Percentiles rank a stretch among this genome's conserved stretches.
Conservation (phyloP, 202 grass and related monocot genomes). For the Alloteropsis angusta region DNA sequence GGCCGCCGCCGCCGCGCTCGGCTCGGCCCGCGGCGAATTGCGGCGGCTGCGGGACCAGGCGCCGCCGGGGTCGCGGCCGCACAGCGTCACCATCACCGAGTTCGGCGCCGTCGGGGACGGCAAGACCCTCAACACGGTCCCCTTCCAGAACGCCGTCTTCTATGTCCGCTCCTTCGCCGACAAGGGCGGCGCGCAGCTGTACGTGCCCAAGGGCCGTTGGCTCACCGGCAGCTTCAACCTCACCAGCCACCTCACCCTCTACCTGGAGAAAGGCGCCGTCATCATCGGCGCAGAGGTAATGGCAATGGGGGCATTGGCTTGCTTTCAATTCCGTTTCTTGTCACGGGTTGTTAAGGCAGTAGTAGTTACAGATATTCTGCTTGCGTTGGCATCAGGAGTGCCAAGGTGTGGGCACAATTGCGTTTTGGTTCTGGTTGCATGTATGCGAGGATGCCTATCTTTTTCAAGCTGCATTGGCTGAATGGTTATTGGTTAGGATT, state of each 20-base stretch:
- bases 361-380: slow-evolving; percentile 21
- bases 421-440: slow-evolving; percentile 27
- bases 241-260: slow-evolving; percentile 80
- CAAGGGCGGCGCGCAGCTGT: slow-evolving; percentile 91
- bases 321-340: slow-evolving; percentile 6
- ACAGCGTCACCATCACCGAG: slow-evolving; percentile 94
- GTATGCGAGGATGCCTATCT: slow-evolving; percentile 21
- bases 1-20: neutral
- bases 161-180: slow-evolving; percentile 82
- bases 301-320: neutral
- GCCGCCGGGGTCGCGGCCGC: slow-evolving; percentile 40
- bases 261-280: slow-evolving; percentile 63
- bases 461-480: slow-evolving; percentile 37
- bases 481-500: slow-evolving; percentile 29
- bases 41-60: slow-evolving; percentile 21
- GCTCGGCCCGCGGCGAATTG: neutral
- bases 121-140: slow-evolving; percentile 62
- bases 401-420: neutral
- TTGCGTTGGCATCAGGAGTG: neutral
- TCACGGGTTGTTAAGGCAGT: slow-evolving; percentile 16
- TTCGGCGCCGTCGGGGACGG: slow-evolving; percentile 93
- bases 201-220: slow-evolving; percentile 85
- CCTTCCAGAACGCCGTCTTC: slow-evolving; percentile 97
- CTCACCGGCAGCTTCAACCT: slow-evolving; percentile 97
- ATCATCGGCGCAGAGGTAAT: slow-evolving; percentile 66